Conservation (phyloP, 441 rosid genomes). For the Jatropha podagrica region DNA sequence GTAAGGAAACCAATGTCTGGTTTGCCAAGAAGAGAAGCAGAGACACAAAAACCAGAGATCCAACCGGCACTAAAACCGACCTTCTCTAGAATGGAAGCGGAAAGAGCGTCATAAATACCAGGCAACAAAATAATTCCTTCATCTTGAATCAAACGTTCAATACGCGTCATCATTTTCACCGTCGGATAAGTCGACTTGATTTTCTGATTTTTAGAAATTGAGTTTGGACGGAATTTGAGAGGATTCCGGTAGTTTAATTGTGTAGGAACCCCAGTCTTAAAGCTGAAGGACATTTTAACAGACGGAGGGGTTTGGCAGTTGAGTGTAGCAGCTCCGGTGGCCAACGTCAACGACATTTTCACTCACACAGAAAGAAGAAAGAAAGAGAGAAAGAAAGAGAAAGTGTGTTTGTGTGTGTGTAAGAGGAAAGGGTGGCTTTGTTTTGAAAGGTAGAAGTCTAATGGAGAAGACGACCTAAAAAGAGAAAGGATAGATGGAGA, state of each 20-base stretch:
- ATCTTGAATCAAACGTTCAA: constrained; percentile 48
- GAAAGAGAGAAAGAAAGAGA: not conserved
- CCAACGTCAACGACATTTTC: not conserved
- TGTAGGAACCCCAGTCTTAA: not conserved
- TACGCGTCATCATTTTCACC: constrained; percentile 44
- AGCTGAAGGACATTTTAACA: not conserved
- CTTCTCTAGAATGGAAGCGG: constrained; percentile 47
- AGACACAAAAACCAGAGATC: constrained; percentile 51
- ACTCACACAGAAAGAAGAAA: not conserved
- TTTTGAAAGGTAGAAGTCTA: no score
- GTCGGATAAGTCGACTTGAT: constrained; percentile 1
- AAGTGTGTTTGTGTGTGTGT: not conserved
- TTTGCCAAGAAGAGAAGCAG: constrained; percentile 48
- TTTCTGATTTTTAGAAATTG: not conserved
- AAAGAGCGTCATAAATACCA: constrained; percentile 52
- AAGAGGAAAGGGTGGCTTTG: no score
- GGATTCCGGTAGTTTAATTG: not conserved
- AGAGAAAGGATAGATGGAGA: not conserved
- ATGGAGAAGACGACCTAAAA: not conserved
- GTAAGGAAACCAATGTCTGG: constrained; percentile 53
- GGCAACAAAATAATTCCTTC: constrained; percentile 46
- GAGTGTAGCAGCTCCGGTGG: not conserved
- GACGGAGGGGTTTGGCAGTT: not conserved
- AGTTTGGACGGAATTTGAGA: constrained; percentile 6
- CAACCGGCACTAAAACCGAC: constrained; percentile 45